These are phyloP conservation scores for Penicillium angulare DNA, from an alignment of 495 filamentous ascomycete genomes.

Conservation along the genomic window DNA sequence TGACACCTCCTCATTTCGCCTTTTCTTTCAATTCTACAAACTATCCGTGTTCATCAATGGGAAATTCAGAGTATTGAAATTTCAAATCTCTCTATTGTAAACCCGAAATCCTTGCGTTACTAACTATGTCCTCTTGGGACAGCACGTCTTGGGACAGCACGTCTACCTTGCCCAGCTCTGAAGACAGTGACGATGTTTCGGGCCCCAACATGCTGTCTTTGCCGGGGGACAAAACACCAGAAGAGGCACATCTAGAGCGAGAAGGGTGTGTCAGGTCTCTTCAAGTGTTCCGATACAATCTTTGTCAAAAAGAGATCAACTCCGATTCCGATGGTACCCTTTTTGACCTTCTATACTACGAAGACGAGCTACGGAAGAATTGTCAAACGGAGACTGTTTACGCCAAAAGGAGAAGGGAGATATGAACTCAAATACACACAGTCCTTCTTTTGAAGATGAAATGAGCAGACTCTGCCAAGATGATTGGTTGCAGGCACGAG, in stretches of 20 bases:
- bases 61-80: too few species aligned
- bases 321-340: not conserved
- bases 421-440: not conserved
- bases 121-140: not conserved
- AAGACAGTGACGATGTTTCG: slow-evolving; percentile 3
- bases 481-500: not conserved
- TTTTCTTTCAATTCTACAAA: too few species aligned
- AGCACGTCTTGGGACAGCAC: too few species aligned
- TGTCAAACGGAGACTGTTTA: slow-evolving; percentile 9
- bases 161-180: not conserved
- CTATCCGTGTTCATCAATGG: too few species aligned
- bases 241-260: slow-evolving; percentile 6
- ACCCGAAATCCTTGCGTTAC: not conserved
- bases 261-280: slow-evolving; percentile 8
- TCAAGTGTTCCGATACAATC: slow-evolving; percentile 10
- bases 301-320: slow-evolving; percentile 6
- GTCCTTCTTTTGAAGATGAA: not conserved
- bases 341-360: slow-evolving; percentile 4
- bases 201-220: slow-evolving; percentile 8
- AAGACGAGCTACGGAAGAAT: slow-evolving; percentile 9
- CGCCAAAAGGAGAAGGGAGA: slow-evolving; percentile 2
- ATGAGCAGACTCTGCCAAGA: not conserved
- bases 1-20: too few species aligned
- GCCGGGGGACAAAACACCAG: slow-evolving; percentile 7
- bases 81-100: not conserved